Evolutionary conservation across 2,329 filamentous ascomycete species (phyloP), one percentile per base, ranked within the genome.

Genomic region (Colletotrichum melonis): DNA sequence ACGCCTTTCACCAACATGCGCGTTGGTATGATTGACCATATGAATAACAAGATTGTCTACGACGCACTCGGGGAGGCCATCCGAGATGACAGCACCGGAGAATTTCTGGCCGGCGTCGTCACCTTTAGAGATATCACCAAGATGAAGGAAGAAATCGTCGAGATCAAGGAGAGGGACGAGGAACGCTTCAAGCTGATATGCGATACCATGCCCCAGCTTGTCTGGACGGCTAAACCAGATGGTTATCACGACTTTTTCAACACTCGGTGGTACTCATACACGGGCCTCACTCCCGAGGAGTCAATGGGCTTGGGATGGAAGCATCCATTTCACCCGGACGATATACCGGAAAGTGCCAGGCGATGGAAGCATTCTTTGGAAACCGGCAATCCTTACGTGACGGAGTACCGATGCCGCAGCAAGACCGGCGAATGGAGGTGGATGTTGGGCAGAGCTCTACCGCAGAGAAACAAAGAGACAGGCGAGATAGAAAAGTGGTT

Each of bases 401-500:
- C 89, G 0, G 93, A 96, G 78, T 95, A 95, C 76, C 89, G 94
- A 52, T 94, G 91, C 74, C 88, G 84, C 63, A 90, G 88, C 70
- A 88, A 88, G 63, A 88, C 92, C 38, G 94, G 93, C 1, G 88
- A 92, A 69, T 95, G 91, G 90, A 87, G 93, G 66, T 96, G 94
- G 94, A 94, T 95, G 86, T 84, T 96, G 3, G 93, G 92, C 12
- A 88, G 93, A 56, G 94, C 93, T 1, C 80, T 93, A 16, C 93
- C 94, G 0, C 86, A 95, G 77, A 87, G 87, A 52, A 90, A 94
- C 73, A 88, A 88, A 74, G 88, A 92, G 57, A 89, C 89, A 0
- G 92, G 92, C 2, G 84, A 88, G 60, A 94, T 95, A 62, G 86
- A 94, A 72, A 94, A 93, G 78, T 95, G 93, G 93, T 94, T 94